Evolutionary conservation across 768 basidiomycete species (phyloP).

Genomic region (Tremella mesenterica): DNA sequence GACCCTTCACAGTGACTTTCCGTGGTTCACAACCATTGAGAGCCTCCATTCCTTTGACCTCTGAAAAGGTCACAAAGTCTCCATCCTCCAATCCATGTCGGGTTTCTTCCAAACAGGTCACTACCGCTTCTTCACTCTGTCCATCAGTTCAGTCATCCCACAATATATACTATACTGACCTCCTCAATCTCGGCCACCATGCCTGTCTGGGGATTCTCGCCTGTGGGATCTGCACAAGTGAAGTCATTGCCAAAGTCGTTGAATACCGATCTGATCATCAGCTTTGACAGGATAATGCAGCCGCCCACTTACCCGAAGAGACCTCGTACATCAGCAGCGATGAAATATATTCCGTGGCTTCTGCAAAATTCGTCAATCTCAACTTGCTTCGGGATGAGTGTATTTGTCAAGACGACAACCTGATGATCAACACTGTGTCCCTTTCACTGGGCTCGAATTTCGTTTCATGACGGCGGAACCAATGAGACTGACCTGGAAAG

Average conservation of each 20-base stretch:
- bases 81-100: constrained; percentile 98
- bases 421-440: constrained; percentile 38
- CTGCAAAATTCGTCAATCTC: constrained; percentile 97
- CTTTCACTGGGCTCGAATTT: constrained; percentile 2
- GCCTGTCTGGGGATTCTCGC: constrained; percentile 82
- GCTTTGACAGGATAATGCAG: not conserved
- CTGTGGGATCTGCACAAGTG: constrained; percentile 94
- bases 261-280: constrained; percentile 64
- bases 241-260: constrained; percentile 95
- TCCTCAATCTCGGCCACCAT: constrained; percentile 94
- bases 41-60: constrained; percentile 89
- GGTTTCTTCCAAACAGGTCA: constrained; percentile 93
- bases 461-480: not conserved
- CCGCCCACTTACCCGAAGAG: constrained; percentile 77
- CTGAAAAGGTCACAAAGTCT: constrained; percentile 90
- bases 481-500: constrained; percentile 65
- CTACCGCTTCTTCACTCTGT: constrained; percentile 78
- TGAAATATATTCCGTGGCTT: constrained; percentile 77
- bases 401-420: constrained; percentile 84
- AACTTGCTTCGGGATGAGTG: constrained; percentile 67
- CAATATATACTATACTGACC: constrained; percentile 46
- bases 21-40: constrained; percentile 84
- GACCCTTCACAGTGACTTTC: constrained; percentile 78
- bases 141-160: constrained; percentile 2
- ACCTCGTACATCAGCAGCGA: constrained; percentile 81